Percentiles rank a stretch among this genome's conserved stretches.
These are phyloP conservation scores for Caloboletus inedulis DNA, from an alignment of 1,284 basidiomycete genomes.

Conservation along the genomic window DNA sequence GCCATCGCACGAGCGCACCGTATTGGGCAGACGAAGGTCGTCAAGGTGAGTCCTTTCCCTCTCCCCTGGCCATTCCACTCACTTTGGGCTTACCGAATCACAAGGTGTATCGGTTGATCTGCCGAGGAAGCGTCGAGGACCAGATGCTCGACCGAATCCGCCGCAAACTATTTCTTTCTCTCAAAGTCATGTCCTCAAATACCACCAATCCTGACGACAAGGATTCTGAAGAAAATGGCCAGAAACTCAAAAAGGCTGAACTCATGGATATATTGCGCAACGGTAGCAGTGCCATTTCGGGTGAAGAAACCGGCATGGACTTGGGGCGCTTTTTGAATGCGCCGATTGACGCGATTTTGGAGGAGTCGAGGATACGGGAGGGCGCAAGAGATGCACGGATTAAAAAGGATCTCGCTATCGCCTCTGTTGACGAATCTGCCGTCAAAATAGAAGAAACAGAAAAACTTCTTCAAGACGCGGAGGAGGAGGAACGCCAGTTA, in stretches of 20 bases:
- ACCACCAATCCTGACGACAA: constrained; percentile 19
- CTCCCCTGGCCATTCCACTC: neutral
- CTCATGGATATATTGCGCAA: constrained; percentile 54
- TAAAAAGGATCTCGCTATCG: constrained; percentile 34
- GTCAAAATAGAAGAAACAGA: constrained; percentile 26
- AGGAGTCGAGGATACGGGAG: constrained; percentile 41
- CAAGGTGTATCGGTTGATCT: constrained; percentile 56
- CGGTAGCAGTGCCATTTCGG: constrained; percentile 50
- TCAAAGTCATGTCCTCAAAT: constrained; percentile 52
- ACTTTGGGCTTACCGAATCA: neutral
- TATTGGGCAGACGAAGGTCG: constrained; percentile 77
- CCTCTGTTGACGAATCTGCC: constrained; percentile 11
- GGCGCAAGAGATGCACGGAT: constrained; percentile 41
- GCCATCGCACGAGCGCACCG: constrained; percentile 84
- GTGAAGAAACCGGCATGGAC: constrained; percentile 38
- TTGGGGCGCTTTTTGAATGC: constrained; percentile 43
- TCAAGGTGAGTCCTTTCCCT: constrained; percentile 52
- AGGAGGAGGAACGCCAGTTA: constrained; percentile 53
- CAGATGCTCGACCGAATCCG: constrained; percentile 63
- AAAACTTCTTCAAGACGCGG: constrained; percentile 42
- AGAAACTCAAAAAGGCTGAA: constrained; percentile 41
- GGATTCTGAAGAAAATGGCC: constrained; percentile 24
- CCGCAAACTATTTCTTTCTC: constrained; percentile 59
- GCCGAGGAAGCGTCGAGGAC: constrained; percentile 59
- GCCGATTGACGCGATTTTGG: constrained; percentile 42